Base-by-base conservation (phyloP, 306 rosid genomes). In the Alnus glutinosa region DNA sequence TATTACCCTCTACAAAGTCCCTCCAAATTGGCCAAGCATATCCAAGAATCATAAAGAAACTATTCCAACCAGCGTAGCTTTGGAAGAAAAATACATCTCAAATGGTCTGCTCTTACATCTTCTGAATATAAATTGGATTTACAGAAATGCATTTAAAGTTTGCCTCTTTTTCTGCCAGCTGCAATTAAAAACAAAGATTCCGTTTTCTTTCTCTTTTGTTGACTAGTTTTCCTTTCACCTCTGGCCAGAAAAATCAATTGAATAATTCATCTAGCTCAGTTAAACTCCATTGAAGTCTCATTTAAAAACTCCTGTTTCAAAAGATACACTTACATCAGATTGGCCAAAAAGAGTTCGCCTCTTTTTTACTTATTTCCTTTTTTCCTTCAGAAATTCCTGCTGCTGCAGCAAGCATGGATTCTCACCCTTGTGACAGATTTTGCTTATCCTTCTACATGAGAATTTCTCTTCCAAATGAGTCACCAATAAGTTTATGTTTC, bases 1-100 rank as follows among this genome's bases (percentile, higher is more conserved):
- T 23, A 23, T 23, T 23, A 34, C n/a, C 50, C 19, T 39, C 30
- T 49, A 42, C 14, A 8, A 39, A 18, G 7, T 13, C 50, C 72
- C 72, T 39, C 51, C 72, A 18, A 39, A 67, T 7, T 59, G 39
- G 72, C 72, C 47, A 67, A 67, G 72, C 72, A 39, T 42, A 67
- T 8, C 50, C 15, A 23, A 67, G 72, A 42, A 4, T 42, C 72
- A 67, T 18, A 15, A 67, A 42, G 32, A 67, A 67, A 37, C 72
- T 64, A 64, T 36, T 34, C 70, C 28, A 7, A 64, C 14, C 23
- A 9, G 46, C 16, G 12, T 7, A 64, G 48, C 47, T 64, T 64
- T 37, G 47, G 23, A 64, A 64, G 70, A 47, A 4, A 34, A 36
- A 34, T 30, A 30, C 47, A 34, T 5, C 47, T 14, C 46, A 18